Conservation (phyloP, 352 stramenopile genomes). For the Sclerospora graminicola region DNA sequence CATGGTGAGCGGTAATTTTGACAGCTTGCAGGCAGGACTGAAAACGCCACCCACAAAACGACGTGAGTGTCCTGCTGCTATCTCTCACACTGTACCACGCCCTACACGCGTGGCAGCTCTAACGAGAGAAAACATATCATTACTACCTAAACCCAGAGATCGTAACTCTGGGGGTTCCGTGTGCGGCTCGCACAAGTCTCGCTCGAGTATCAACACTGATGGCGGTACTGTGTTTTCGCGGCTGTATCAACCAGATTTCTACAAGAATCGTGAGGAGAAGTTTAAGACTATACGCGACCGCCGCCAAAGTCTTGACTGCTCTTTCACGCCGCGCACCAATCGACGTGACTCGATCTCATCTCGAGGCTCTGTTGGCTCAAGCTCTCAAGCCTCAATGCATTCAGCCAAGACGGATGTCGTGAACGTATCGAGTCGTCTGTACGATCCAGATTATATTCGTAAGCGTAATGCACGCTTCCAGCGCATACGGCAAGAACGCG, state of each 20-base stretch:
- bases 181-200: slow-evolving; percentile 62
- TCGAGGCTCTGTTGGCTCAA: slow-evolving; percentile 47
- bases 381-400: slow-evolving; percentile 44
- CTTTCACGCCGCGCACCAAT: slow-evolving; percentile 54
- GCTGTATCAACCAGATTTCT: slow-evolving; percentile 76
- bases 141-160: slow-evolving; percentile 38
- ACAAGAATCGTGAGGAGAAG: slow-evolving; percentile 71
- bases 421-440: slow-evolving; percentile 69
- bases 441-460: slow-evolving; percentile 76
- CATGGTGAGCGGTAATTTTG: slow-evolving; percentile 10
- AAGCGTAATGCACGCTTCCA: slow-evolving; percentile 72
- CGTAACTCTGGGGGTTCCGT: slow-evolving; percentile 46
- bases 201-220: slow-evolving; percentile 64
- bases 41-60: slow-evolving; percentile 27
- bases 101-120: slow-evolving; percentile 50
- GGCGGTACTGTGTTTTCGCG: slow-evolving; percentile 72
- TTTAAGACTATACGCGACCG: slow-evolving; percentile 51
- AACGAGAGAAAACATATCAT: slow-evolving; percentile 72
- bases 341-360: slow-evolving; percentile 48
- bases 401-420: slow-evolving; percentile 73
- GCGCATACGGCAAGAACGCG: slow-evolving; percentile 63
- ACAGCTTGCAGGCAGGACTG: slow-evolving; percentile 7
- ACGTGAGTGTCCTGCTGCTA: slow-evolving; percentile 8
- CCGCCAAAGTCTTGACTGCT: slow-evolving; percentile 46
- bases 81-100: slow-evolving; percentile 19